Base-by-base conservation (phyloP, 345 rosid genomes). In the Melaleuca quinquenervia region DNA sequence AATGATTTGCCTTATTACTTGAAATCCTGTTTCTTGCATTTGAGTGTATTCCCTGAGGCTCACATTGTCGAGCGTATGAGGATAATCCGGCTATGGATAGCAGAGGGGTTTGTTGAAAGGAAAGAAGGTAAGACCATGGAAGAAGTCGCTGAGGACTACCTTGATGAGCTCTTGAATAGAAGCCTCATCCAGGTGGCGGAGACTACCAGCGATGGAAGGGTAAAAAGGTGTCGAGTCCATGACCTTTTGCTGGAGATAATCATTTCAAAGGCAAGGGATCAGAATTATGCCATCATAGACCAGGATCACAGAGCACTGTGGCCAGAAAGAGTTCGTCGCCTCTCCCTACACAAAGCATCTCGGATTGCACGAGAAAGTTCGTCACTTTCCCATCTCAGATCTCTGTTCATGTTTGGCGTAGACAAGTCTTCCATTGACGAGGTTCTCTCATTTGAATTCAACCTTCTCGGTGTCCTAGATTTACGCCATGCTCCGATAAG, bases 81-180 rank as follows among this genome's bases (percentile, higher is more conserved):
- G 83, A 84, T 91, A 41, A 64, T 91, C 82, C 88, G 93, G 8
- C 56, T 92, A 36, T 92, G 94, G 94, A 87, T 87, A 20, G 91
- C 93, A 0, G 92, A 91, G 82, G 92, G 93, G 6, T 91, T 92
- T 53, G 90, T 92, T 36, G 89, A 85, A 87, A 84, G 58, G 32
- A 90, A 88, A 85, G 88, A 87, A 82, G 94, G 93, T 10, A 90
- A 70, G 87, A 87, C 90, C 41, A 64, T 29, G 11, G 93, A 92
- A 86, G 92, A 92, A 82, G 91, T 89, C 49, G 94, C 90, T 8
- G 90, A 89, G 78, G 91, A 83, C 10, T 92, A 90, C 92, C 87
- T 92, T 26, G 60, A 82, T 48, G 90, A 91, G 86, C 92, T 92
- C 76, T 45, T 90, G 64, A 86, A 86, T 85, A 78, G 93, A 85